Evolutionary conservation across 192 early-diverging fungal genomes (phyloP), one percentile per base, ranked within the genome.

Genomic region (Backusella australiensis): DNA sequence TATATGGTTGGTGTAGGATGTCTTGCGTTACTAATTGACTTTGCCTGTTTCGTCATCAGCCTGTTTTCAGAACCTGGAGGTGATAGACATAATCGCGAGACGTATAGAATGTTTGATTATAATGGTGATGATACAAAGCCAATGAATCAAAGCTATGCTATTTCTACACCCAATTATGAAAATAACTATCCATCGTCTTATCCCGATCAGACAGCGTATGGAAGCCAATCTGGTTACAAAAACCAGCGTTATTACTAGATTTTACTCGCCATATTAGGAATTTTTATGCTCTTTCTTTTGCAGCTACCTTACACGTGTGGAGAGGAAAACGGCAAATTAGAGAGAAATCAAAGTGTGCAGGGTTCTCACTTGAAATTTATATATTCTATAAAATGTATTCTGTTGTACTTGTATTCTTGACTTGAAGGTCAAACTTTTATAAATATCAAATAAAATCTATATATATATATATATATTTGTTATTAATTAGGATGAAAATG

Each of bases 1-100:
- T 75, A 75, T 29, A 29, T 75, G 38, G 11, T 68, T 3, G 41
- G 74, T 35, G 42, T 65, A 42, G 74, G 74, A 12, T 38, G 23
- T 21, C 63, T 65, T 5, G 41, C 41, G 7, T 7, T 67, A 4
- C 8, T 75, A 1, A 53, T 67, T 12, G 14, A 38, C 46, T 67
- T 75, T n/a, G 74, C 19, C 0, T 75, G 56, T 15, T 75, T 67
- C 3, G 17, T 67, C 1, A 42, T 17, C 19, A 67, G 41, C 7
- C 36, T 71, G 29, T 71, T 71, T 32, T 49, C 70, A 4, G 35
- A 38, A 6, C 4, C 9, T 32, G 23, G 23, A 29, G 11, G 29
- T 63, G 15, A 46, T 71, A 34, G 9, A 49, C 14, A 49, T 15
- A 71, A 32, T 32, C 41, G 70, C 5, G 70, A 71, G 19, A 71